A percentile compares a stretch with the other conserved stretches of the same genome.
Conservation (phyloP, 2,329 filamentous ascomycete genomes). For the Microdochium trichocladiopsis region DNA sequence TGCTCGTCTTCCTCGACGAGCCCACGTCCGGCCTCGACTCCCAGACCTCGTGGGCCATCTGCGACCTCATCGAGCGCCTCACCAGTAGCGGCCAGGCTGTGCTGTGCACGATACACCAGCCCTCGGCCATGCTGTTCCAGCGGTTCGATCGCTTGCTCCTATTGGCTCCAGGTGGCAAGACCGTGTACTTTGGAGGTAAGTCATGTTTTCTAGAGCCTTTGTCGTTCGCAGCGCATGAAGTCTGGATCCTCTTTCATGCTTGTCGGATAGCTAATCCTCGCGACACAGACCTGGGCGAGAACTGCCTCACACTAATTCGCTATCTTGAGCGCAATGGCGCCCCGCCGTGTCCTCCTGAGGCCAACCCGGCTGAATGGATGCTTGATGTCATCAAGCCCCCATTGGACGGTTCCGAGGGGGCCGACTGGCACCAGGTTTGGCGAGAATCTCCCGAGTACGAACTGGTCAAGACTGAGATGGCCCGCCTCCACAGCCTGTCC, state of each 20-base stretch:
- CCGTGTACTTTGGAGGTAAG: conserved; percentile 52
- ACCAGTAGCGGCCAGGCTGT: conserved; percentile 33
- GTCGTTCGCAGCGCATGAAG: no score
- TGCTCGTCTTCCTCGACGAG: conserved; percentile 69
- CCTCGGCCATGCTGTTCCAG: conserved; percentile 30
- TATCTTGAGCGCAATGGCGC: conserved; percentile 57
- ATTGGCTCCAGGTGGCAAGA: conserved; percentile 44
- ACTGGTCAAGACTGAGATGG: conserved; percentile 6
- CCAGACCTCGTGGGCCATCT: conserved; percentile 68
- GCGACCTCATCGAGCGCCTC: conserved; percentile 59
- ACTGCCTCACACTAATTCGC: conserved; percentile 36
- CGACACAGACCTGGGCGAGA: conserved; percentile 44
- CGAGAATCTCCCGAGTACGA: conserved; percentile 42
- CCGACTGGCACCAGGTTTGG: conserved; percentile 30
- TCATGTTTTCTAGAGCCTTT: no score
- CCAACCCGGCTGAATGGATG: conserved; percentile 62
- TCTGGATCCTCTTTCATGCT: no score
- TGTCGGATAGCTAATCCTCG: no score
- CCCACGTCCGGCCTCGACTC: conserved; percentile 68
- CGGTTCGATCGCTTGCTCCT: conserved; percentile 45
- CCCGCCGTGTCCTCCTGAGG: conserved; percentile 38
- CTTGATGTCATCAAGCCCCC: conserved; percentile 32
- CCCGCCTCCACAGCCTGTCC: conserved; percentile 3
- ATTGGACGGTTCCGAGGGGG: conserved; percentile 32
- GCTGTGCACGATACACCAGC: conserved; percentile 36